Conservation (phyloP, 179 eudicot genomes). For the Amaranthus tricolor region DNA sequence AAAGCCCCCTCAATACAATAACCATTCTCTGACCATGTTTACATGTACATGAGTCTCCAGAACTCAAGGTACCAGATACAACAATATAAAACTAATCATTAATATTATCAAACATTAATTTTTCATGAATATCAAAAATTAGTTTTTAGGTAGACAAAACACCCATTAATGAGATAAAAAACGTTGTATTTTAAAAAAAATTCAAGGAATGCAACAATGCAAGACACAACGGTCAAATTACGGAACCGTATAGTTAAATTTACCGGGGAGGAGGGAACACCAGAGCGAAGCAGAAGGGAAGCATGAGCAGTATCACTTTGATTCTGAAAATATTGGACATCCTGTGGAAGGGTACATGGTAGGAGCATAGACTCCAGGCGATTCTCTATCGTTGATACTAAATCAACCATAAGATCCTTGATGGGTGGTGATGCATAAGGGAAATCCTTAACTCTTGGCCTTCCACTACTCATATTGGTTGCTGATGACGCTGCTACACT, state of each 20-base stretch:
- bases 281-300: slow-evolving; percentile 60
- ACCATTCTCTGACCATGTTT: too few species aligned
- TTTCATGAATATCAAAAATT: too few species aligned
- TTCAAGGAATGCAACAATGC: too few species aligned
- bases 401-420: slow-evolving; percentile 63
- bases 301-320: slow-evolving; percentile 44
- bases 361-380: slow-evolving; percentile 49
- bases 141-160: too few species aligned
- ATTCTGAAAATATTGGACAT: slow-evolving; percentile 52
- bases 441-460: slow-evolving; percentile 59
- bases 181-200: too few species aligned
- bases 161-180: too few species aligned
- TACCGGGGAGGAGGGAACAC: slow-evolving; percentile 60
- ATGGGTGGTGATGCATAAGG: slow-evolving; percentile 60
- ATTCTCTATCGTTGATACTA: slow-evolving; percentile 56
- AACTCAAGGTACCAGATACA: too few species aligned
- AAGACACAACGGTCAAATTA: too few species aligned
- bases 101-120: too few species aligned
- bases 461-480: slow-evolving; percentile 24
- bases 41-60: too few species aligned
- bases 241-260: not conserved
- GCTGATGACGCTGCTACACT: not conserved
- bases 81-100: too few species aligned
- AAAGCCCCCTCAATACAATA: too few species aligned
- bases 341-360: slow-evolving; percentile 70